Base-by-base conservation (phyloP, 495 filamentous ascomycete genomes). In the Penicillium paradoxum region DNA sequence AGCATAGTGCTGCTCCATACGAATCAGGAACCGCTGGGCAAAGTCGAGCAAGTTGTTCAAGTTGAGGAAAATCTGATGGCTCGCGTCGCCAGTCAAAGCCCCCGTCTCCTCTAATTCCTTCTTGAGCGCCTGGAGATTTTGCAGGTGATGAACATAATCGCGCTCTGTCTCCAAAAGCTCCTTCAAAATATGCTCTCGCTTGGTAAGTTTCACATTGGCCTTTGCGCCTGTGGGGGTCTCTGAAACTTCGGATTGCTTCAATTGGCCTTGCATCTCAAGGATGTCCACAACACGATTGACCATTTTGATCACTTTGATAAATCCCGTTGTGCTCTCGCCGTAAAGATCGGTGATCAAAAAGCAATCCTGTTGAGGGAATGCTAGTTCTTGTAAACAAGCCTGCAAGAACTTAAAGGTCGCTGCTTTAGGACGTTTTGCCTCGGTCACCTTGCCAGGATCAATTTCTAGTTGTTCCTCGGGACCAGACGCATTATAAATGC, bases 71-170 rank as follows among this genome's bases (percentile, higher is more conserved):
- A 98, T 95, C 63, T 91, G 84, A 70, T 97, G 93, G 22, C 96
- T 85, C 14, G 84, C 80, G 68, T 98, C 95, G 45, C 93, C 91
- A 4, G 90, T 84, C 53, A 97, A 83, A 32, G 90, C 81, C 36
- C 90, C 90, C 42, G 87, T 89, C 59, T 91, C 84, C 62, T 97
- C 90, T 29, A 97, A 73, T 22, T 84, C 82, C 60, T 89, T 93
- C 75, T 97, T 97, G 51, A 97, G 81, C 45, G 91, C 86, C 63
- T 97, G 91, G 15, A 98, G 70, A 56, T 91, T 91, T 63, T 97
- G 92, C 24, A 98, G 76, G 73, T 97, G 91, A 61, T 97, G 92
- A n/a, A 97, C 95, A 57, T 98, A 98, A 65, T 96, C 95, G 36
- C 93, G 85, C 67, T 98, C 93, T 4, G 92, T 97, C 58, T 89